Evolutionary conservation across 129 eudicot genomes (phyloP).

Genomic region (Escallonia rubra): DNA sequence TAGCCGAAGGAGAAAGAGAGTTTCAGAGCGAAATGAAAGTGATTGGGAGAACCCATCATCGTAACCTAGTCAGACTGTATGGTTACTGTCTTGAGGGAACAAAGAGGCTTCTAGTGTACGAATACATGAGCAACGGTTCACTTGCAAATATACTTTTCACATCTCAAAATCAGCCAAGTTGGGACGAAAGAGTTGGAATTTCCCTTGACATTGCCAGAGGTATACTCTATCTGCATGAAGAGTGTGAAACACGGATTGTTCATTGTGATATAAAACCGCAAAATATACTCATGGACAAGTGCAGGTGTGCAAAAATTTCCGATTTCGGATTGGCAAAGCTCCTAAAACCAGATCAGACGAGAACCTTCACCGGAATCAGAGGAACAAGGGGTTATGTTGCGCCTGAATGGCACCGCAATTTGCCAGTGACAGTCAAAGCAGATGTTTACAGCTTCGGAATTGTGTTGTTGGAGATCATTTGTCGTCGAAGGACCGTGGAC

Average conservation of each 20-base stretch:
- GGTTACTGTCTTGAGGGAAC: slow-evolving; percentile 36
- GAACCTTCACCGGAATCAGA: slow-evolving; percentile 24
- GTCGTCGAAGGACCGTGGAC: not conserved
- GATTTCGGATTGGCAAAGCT: slow-evolving; percentile 38
- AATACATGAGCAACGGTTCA: slow-evolving; percentile 44
- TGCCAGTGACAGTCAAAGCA: slow-evolving; percentile 30
- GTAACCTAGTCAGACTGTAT: slow-evolving; percentile 23
- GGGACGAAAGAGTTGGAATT: slow-evolving; percentile 15
- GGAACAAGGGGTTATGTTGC: slow-evolving; percentile 32
- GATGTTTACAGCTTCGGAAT: slow-evolving; percentile 35
- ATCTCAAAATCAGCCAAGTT: slow-evolving; percentile 5
- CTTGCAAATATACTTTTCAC: slow-evolving; percentile 27
- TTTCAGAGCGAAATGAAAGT: slow-evolving; percentile 34
- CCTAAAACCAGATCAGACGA: slow-evolving; percentile 25
- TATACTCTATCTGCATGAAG: slow-evolving; percentile 20
- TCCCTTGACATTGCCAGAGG: slow-evolving; percentile 10
- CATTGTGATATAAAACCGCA: slow-evolving; percentile 29
- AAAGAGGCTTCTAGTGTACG: slow-evolving; percentile 27
- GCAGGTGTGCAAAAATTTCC: slow-evolving; percentile 14
- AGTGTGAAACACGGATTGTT: slow-evolving; percentile 16
- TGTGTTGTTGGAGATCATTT: slow-evolving; percentile 7
- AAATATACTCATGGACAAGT: slow-evolving; percentile 23
- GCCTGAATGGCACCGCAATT: slow-evolving; percentile 16
- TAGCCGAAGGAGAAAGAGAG: slow-evolving; percentile 28
- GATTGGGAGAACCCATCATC: slow-evolving; percentile 36